phyloP scores from a whole-genome alignment of 208 protist species.

The Leishmania tropica region DNA sequence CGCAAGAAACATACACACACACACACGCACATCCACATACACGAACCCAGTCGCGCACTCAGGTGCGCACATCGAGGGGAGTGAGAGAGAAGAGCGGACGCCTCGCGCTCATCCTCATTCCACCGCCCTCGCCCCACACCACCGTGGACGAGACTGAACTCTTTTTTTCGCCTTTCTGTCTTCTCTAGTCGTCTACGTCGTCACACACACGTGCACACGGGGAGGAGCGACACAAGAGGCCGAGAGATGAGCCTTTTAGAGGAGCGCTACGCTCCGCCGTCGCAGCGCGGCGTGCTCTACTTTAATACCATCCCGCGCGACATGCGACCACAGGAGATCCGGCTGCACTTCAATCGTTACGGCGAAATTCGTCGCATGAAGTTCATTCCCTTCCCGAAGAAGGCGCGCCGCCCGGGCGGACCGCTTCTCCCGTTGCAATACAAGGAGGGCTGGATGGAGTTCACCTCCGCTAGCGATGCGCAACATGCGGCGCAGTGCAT shows the following conservation, averaged over 20 bases:
- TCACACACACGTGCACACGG: background rate
- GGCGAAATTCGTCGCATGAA: conserved; percentile 69
- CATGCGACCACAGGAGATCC: conserved; percentile 80
- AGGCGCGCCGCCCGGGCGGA: conserved; percentile 67
- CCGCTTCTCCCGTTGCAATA: conserved; percentile 74
- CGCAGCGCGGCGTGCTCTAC: conserved; percentile 73
- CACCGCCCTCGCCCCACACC: background rate
- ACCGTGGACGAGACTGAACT: too few species aligned
- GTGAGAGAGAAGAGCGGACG: background rate
- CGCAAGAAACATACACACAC: background rate
- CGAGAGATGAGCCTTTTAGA: conserved; percentile 14
- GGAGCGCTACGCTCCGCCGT: conserved; percentile 37
- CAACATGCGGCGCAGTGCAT: conserved; percentile 44
- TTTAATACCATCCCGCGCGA: conserved; percentile 75
- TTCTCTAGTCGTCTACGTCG: background rate
- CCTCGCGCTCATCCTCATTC: background rate
- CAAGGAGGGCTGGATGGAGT: conserved; percentile 84
- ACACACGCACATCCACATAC: background rate
- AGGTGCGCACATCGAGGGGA: conserved; percentile 7
- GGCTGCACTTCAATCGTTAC: conserved; percentile 68
- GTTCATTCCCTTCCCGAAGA: conserved; percentile 81
- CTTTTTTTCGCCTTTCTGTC: background rate
- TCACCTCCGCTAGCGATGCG: conserved; percentile 49
- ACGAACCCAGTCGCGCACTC: conserved; percentile 1
- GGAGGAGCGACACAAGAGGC: background rate